phyloP scores from a whole-genome alignment of 108 stramenopile genomes.

The Hondaea fermentalgiana region DNA sequence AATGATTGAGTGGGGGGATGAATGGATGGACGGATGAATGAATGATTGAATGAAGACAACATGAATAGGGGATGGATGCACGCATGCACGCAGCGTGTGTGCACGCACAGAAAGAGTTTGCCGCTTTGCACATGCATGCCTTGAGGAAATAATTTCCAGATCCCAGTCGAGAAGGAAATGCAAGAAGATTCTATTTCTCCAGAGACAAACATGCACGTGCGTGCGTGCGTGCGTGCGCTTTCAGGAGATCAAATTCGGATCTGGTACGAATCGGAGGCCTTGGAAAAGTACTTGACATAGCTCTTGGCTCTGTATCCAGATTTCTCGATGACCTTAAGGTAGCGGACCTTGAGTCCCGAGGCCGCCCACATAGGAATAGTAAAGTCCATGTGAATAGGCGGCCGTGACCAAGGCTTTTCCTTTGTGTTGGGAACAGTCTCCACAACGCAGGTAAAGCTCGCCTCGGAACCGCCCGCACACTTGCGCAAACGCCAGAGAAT shows the following conservation, averaged over 20 bases:
- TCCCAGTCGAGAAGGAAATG: too few relatives aligned
- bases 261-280: constrained; percentile 82
- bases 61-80: too few relatives aligned
- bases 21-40: too few relatives aligned
- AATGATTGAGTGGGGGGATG: too few relatives aligned
- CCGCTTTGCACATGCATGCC: too few relatives aligned
- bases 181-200: too few relatives aligned
- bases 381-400: constrained; percentile 91
- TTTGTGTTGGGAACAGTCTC: constrained; percentile 84
- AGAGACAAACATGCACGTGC: too few relatives aligned
- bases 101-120: too few relatives aligned
- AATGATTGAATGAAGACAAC: too few relatives aligned
- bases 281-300: constrained; percentile 97
- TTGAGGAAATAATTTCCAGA: too few relatives aligned
- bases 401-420: constrained; percentile 87
- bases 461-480: constrained; percentile 85
- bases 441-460: constrained; percentile 81
- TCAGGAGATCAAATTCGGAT: constrained; percentile 69
- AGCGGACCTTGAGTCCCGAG: constrained; percentile 92
- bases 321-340: constrained; percentile 94
- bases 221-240: too few relatives aligned
- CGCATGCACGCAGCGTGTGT: too few relatives aligned
- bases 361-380: constrained; percentile 96
- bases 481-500: constrained; percentile 95
- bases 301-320: constrained; percentile 85